These are phyloP conservation scores for Endotrypanum monterogeii DNA, from an alignment of 208 protist species.

Conservation along the genomic window DNA sequence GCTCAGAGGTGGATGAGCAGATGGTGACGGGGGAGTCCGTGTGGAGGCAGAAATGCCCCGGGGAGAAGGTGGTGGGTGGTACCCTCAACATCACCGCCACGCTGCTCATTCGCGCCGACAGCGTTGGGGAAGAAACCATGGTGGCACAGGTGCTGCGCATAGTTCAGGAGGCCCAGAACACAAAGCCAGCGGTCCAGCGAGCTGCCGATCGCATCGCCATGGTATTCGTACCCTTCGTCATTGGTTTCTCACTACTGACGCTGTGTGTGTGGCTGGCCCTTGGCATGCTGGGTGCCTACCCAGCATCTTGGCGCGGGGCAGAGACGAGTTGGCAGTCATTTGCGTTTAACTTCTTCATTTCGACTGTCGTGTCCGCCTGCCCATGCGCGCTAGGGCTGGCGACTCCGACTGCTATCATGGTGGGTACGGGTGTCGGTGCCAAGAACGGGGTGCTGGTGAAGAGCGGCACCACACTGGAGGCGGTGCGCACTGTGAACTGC, in stretches of 20 bases:
- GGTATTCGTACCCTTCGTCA: constrained; percentile 94
- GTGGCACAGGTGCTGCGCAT: constrained; percentile 95
- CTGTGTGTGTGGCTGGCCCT: constrained; percentile 93
- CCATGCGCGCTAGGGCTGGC: constrained; percentile 97
- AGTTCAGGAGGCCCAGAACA: constrained; percentile 96
- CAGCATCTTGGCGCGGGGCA: constrained; percentile 50
- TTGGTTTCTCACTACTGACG: constrained; percentile 85
- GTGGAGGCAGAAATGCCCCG: constrained; percentile 59
- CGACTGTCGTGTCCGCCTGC: constrained; percentile 96
- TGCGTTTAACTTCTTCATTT: constrained; percentile 94
- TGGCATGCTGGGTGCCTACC: constrained; percentile 60
- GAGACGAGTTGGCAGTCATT: constrained; percentile 62
- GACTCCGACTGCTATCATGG: constrained; percentile 97
- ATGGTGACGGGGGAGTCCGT: constrained; percentile 95
- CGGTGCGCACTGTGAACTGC: constrained; percentile 62
- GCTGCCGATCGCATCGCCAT: constrained; percentile 90
- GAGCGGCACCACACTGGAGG: constrained; percentile 90
- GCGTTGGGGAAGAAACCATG: constrained; percentile 87
- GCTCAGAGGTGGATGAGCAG: constrained; percentile 92
- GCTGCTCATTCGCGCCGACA: constrained; percentile 61
- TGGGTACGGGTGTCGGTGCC: constrained; percentile 95
- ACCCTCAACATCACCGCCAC: constrained; percentile 76
- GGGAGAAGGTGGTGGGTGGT: constrained; percentile 69
- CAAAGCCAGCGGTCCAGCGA: constrained; percentile 95
- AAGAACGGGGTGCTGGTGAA: constrained; percentile 94